Conservation (phyloP, 2,329 filamentous ascomycete genomes). For the Arthroderma sp. region DNA sequence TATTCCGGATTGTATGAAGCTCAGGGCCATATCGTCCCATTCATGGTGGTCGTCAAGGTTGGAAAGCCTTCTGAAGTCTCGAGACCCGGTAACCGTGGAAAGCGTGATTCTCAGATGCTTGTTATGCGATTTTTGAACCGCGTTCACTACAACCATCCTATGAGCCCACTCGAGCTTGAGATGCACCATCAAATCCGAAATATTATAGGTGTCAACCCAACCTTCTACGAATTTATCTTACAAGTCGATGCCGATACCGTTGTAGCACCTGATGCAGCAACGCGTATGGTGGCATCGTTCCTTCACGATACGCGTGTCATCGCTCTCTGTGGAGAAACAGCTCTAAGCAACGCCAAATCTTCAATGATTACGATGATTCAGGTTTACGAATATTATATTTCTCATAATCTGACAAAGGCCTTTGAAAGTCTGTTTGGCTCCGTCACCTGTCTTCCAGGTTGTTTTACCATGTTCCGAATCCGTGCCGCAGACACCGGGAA, state of each 20-base stretch:
- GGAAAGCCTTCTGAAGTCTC: slow-evolving; percentile 68
- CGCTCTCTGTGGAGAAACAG: slow-evolving; percentile 87
- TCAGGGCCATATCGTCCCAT: slow-evolving; percentile 94
- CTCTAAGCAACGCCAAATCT: slow-evolving; percentile 79
- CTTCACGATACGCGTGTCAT: slow-evolving; percentile 86
- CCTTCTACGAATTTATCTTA: slow-evolving; percentile 92
- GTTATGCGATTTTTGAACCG: slow-evolving; percentile 98
- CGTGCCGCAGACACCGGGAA: slow-evolving; percentile 89
- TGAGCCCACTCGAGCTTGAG: slow-evolving; percentile 92
- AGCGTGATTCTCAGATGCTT: slow-evolving; percentile 98
- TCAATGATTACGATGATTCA: slow-evolving; percentile 98
- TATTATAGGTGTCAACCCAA: slow-evolving; percentile 96
- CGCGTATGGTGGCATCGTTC: slow-evolving; percentile 84
- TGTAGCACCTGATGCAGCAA: slow-evolving; percentile 76
- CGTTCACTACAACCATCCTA: slow-evolving; percentile 90
- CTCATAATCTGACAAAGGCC: slow-evolving; percentile 89
- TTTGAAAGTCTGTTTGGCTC: slow-evolving; percentile 96
- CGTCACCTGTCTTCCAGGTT: slow-evolving; percentile 94
- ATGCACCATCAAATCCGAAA: slow-evolving; percentile 99
- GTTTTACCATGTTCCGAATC: slow-evolving; percentile 98
- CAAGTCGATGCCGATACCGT: slow-evolving; percentile 97
- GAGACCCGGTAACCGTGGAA: slow-evolving; percentile 84
- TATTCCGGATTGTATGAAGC: slow-evolving; percentile 98
- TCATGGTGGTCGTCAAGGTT: slow-evolving; percentile 91
- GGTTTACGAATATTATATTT: slow-evolving; percentile 99